phyloP scores from a whole-genome alignment of 768 basidiomycete species.

The Neoboletus magnificus region DNA sequence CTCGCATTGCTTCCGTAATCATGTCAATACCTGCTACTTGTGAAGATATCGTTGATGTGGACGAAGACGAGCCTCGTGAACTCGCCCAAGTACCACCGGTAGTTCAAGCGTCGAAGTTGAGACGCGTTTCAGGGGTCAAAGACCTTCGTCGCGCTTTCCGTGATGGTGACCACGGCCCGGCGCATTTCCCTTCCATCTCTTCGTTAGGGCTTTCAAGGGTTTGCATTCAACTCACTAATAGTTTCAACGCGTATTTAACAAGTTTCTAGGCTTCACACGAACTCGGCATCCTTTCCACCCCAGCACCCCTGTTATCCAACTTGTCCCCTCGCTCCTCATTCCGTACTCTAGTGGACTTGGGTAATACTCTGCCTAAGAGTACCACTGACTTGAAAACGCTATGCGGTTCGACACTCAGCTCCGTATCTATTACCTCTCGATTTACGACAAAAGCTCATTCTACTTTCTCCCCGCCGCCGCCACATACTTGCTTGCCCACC shows the following conservation, averaged over 20 bases:
- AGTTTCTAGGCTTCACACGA: slow-evolving; percentile 20
- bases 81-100: neutral
- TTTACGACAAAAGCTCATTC: slow-evolving; percentile 10
- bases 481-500: slow-evolving; percentile 1
- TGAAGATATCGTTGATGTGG: slow-evolving; percentile 10
- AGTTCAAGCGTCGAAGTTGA: slow-evolving; percentile 13
- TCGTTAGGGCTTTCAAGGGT: slow-evolving; percentile 18
- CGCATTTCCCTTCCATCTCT: slow-evolving; percentile 5
- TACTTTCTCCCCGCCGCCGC: neutral
- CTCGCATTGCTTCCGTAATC: slow-evolving; percentile 26
- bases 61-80: slow-evolving; percentile 1
- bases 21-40: slow-evolving; percentile 28
- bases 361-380: neutral
- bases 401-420: slow-evolving; percentile 18
- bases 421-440: slow-evolving; percentile 20
- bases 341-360: slow-evolving; percentile 23
- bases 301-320: neutral
- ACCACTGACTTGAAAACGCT: slow-evolving; percentile 18
- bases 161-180: slow-evolving; percentile 4
- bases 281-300: slow-evolving; percentile 17
- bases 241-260: neutral
- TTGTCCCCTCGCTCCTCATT: slow-evolving; percentile 22
- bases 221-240: neutral
- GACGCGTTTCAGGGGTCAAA: slow-evolving; percentile 22
- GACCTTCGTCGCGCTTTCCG: slow-evolving; percentile 28